A percentile compares a stretch with the other conserved stretches of the same genome.
These are phyloP conservation scores for Pseudodiploospora longispora DNA, from an alignment of 2,329 filamentous ascomycete species.

Conservation along the genomic window DNA sequence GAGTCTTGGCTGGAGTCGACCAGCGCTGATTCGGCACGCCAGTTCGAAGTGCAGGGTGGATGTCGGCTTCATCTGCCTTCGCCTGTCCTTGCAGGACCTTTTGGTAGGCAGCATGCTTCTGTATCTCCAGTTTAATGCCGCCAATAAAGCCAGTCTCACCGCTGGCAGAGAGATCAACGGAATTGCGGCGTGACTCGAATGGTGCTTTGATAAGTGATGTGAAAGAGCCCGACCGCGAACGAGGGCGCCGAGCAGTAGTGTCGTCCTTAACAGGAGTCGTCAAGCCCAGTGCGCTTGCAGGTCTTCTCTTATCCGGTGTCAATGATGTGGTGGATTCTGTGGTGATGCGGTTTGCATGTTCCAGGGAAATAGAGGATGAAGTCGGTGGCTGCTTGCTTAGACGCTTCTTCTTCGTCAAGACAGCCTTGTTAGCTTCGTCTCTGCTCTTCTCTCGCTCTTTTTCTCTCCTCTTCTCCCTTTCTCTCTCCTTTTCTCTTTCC, in stretches of 20 bases:
- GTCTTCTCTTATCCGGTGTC: constrained; percentile 10
- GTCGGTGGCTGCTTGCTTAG: constrained; percentile 25
- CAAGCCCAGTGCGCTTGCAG: constrained; percentile 19
- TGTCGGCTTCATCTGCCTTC: constrained; percentile 16
- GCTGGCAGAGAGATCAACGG: constrained; percentile 18
- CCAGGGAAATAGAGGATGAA: constrained; percentile 11
- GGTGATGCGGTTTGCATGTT: constrained; percentile 8
- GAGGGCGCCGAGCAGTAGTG: constrained; percentile 15
- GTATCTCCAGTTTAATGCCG: constrained; percentile 32
- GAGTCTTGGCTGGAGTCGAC: constrained; percentile 20
- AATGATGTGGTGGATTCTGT: constrained; percentile 11
- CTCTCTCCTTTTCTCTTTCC: constrained; percentile 10
- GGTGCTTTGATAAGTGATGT: constrained; percentile 26
- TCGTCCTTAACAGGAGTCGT: constrained; percentile 14
- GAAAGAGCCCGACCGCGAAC: constrained; percentile 29
- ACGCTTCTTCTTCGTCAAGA: constrained; percentile 18
- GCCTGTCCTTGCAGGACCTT: constrained; percentile 18
- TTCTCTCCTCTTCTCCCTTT: constrained; percentile 3
- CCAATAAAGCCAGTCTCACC: constrained; percentile 31
- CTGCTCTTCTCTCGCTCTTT: constrained; percentile 9
- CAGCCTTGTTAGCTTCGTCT: constrained; percentile 14
- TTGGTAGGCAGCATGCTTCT: constrained; percentile 26
- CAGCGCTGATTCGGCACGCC: constrained; percentile 16
- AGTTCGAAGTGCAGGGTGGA: constrained; percentile 28
- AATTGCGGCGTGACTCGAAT: constrained; percentile 26